Conservation (phyloP, 2,329 filamentous ascomycete genomes). For the Xylariaceae sp. region DNA sequence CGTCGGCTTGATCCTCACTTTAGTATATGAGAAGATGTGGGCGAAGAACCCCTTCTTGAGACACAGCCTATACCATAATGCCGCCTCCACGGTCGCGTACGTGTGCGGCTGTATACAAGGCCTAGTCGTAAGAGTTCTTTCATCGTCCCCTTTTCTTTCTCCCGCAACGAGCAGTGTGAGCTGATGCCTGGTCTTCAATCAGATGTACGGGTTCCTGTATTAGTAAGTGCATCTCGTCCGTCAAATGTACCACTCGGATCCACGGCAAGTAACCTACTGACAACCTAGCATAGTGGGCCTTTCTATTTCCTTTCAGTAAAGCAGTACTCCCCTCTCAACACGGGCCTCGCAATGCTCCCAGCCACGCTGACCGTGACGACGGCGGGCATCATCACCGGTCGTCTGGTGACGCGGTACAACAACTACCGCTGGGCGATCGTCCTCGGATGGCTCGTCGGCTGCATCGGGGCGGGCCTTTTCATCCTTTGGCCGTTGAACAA, state of each 20-base stretch:
- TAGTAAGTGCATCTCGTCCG: slow-evolving; percentile 25
- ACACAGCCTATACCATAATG: slow-evolving; percentile 15
- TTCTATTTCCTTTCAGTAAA: slow-evolving; percentile 36
- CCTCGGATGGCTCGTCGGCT: slow-evolving; percentile 30
- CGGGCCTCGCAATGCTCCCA: slow-evolving; percentile 32
- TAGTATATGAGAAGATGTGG: slow-evolving; percentile 14
- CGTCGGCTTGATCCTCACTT: slow-evolving; percentile 11
- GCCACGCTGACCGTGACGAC: slow-evolving; percentile 29
- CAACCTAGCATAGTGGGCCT: slow-evolving; percentile 21
- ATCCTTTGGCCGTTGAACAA: slow-evolving; percentile 20
- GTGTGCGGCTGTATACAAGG: slow-evolving; percentile 12
- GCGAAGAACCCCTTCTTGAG: slow-evolving; percentile 15
- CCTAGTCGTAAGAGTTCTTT: slow-evolving; percentile 14
- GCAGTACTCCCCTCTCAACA: slow-evolving; percentile 28
- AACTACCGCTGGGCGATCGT: slow-evolving; percentile 34
- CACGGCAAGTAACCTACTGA: no score
- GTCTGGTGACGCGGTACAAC: slow-evolving; percentile 19
- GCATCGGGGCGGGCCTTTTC: slow-evolving; percentile 14
- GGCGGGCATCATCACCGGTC: slow-evolving; percentile 28
- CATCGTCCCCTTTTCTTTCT: background rate
- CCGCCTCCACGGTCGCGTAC: slow-evolving; percentile 13
- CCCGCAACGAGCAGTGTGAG: background rate
- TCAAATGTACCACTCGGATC: background rate
- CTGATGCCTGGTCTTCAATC: slow-evolving; percentile 5
- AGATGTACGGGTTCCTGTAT: slow-evolving; percentile 24